phyloP scores from a whole-genome alignment of 345 rosid species.

The Sonneratia caseolaris region DNA sequence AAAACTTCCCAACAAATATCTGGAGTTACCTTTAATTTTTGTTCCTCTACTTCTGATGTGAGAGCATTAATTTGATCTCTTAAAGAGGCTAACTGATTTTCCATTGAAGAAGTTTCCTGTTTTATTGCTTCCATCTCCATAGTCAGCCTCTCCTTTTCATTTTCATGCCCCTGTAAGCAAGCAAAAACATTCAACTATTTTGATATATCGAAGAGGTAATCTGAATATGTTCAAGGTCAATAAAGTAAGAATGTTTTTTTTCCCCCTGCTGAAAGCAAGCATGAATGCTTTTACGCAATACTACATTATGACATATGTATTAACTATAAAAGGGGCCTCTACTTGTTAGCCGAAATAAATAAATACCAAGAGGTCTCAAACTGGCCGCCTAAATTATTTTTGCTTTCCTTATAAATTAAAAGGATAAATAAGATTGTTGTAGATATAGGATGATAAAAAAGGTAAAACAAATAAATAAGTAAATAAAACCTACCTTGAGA shows the following conservation, averaged over 20 bases:
- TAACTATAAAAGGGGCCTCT: not conserved
- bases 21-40: slow-evolving; percentile 51
- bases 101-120: slow-evolving; percentile 56
- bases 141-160: slow-evolving; percentile 65
- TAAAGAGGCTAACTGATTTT: slow-evolving; percentile 59
- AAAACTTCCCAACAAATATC: slow-evolving; percentile 6
- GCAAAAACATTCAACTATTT: not conserved
- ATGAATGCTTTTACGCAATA: not conserved
- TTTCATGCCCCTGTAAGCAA: slow-evolving; percentile 47
- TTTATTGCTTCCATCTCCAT: slow-evolving; percentile 80
- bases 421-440: not conserved
- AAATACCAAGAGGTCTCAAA: not conserved
- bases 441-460: not conserved
- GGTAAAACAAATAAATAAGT: not conserved
- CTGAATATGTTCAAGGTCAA: not conserved
- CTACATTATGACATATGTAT: not conserved
- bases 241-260: not conserved
- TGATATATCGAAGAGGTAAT: not conserved
- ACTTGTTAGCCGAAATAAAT: not conserved
- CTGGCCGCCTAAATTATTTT: not conserved
- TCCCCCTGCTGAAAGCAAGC: too few relatives aligned
- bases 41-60: slow-evolving; percentile 57
- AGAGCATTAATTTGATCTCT: slow-evolving; percentile 51
- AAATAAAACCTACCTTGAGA: slow-evolving; percentile 45
- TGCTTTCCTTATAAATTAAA: not conserved